Conservation (phyloP, 1,284 basidiomycete species). For the Chiua sp. region DNA sequence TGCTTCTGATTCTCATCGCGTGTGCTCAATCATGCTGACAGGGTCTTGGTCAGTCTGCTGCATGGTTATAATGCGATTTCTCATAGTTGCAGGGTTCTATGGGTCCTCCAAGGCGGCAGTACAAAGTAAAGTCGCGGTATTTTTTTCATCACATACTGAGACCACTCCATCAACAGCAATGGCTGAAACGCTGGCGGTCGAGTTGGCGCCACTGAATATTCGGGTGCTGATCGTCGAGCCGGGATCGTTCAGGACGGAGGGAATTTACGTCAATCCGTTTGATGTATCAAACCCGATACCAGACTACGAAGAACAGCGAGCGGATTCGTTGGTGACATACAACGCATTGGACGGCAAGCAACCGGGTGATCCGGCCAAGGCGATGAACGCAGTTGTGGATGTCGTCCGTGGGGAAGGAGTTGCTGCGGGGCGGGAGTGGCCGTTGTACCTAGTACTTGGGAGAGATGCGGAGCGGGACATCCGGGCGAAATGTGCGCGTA, state of each 20-base stretch:
- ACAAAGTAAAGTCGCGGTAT: conserved; percentile 44
- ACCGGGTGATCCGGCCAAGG: conserved; percentile 58
- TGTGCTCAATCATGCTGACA: not conserved
- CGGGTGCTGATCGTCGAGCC: conserved; percentile 59
- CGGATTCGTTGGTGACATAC: conserved; percentile 33
- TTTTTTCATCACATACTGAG: conserved; percentile 25
- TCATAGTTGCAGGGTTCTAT: conserved; percentile 46
- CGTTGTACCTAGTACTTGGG: conserved; percentile 53
- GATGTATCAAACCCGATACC: conserved; percentile 39
- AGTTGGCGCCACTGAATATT: conserved; percentile 57
- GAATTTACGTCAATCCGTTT: conserved; percentile 35
- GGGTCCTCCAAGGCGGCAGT: conserved; percentile 62
- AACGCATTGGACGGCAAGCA: conserved; percentile 41
- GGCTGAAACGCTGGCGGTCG: conserved; percentile 55
- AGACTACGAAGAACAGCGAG: conserved; percentile 49
- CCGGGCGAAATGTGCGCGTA: conserved; percentile 43
- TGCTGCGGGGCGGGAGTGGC: conserved; percentile 51
- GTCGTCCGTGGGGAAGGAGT: conserved; percentile 48
- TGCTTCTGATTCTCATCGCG: not conserved
- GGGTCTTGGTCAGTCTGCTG: conserved; percentile 23
- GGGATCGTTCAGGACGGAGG: conserved; percentile 57
- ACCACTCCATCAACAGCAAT: conserved; percentile 29
- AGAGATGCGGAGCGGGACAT: conserved; percentile 51
- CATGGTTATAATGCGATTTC: not conserved
- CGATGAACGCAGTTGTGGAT: conserved; percentile 56